Evolutionary conservation across 2,329 filamentous ascomycete species (phyloP), one percentile per base, ranked within the genome.

Genomic region (Escovopsis sp.): DNA sequence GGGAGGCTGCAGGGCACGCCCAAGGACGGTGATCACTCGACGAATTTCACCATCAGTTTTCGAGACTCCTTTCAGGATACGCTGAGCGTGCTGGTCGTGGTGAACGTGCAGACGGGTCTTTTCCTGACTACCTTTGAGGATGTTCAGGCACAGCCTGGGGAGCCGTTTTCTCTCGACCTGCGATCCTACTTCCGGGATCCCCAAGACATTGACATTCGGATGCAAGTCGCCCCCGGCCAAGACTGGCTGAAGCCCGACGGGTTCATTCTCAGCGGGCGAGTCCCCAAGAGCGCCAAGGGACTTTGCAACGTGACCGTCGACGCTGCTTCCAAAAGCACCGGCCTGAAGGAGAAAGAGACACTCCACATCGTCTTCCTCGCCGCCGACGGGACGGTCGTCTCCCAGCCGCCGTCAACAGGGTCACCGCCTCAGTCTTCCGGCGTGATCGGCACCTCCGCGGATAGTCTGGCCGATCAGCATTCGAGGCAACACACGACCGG

Each of bases 1-100:
- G 68, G 85, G 50, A 59, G 57, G 1, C 55, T 93, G 6, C 65
- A 58, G 23, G 86, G 85, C 3, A 79, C 59, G 2, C 73, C 79
- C 3, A 72, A 76, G 0, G 48, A 61, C n/a, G 59, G 63, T 34
- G 68, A 72, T 4, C 60, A 62, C 33, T 70, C 75, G 4, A 63
- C 68, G 19, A 79, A 78, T 43, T 66, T 88, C 32, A 73, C 66
- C 1, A 58, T 85, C 26, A 65, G 59, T 11, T 75, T 74, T 9
- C 64, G 57, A 11, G 78, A 83, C 49, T 53, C 57, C 11, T 72
- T 68, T 42, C 67, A 70, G 12, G 71, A 82, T 46, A 58, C 56
- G 12, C 70, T 80, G 4, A 66, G 63, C 28, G 63, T 75, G 3
- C 62, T 70, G 13, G 53, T 78, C 26, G 49, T 53, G 13, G 40